A percentile compares a stretch with the other conserved stretches of the same genome.
Conservation (phyloP, 208 protist species). For the Naegleria fowleri region DNA sequence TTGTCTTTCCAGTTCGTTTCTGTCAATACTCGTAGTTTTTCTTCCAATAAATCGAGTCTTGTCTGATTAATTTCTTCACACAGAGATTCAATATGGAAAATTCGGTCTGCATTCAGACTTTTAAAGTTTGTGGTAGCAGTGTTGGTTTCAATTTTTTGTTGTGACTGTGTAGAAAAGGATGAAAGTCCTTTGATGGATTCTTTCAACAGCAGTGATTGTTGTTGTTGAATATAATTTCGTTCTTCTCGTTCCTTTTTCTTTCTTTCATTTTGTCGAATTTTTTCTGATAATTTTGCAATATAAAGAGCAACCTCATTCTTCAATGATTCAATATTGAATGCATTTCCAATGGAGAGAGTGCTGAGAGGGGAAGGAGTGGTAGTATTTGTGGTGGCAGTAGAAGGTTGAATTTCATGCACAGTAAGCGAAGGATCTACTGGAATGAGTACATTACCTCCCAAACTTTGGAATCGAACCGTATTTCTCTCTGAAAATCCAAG, state of each 20-base stretch:
- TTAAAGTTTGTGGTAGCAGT: neutral
- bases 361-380: too few species aligned
- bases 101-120: neutral
- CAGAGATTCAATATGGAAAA: neutral
- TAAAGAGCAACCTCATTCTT: neutral
- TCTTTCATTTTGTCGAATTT: neutral
- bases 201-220: neutral
- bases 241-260: neutral
- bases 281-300: neutral
- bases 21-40: neutral
- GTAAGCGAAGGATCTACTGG: neutral
- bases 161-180: neutral
- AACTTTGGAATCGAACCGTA: neutral
- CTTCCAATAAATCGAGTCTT: neutral
- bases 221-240: neutral
- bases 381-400: neutral
- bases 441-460: neutral
- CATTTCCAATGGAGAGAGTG: neutral
- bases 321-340: neutral
- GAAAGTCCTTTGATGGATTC: neutral
- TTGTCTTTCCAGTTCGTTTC: neutral
- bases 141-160: neutral
- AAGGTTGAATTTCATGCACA: neutral
- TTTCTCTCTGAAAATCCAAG: neutral
- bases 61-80: neutral